Evolutionary conservation across 768 basidiomycete genomes (phyloP).

Genomic region (Cystofilobasidium macerans): DNA sequence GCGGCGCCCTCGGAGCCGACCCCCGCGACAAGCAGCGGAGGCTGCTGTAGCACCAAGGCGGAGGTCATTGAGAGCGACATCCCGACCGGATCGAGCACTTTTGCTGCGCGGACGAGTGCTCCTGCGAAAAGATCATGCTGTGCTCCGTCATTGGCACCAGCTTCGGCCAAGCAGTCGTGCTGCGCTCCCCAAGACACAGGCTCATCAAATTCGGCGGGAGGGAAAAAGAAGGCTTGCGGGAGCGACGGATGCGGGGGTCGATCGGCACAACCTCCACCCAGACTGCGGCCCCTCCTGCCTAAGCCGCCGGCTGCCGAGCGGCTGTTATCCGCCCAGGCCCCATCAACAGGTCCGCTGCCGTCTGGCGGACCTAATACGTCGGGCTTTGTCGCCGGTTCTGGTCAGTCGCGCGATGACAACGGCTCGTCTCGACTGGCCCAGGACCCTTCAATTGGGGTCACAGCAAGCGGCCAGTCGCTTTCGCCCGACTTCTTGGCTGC

Average conservation of each 20-base stretch:
- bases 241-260: not conserved
- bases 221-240: not conserved
- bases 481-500: not conserved
- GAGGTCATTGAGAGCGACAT: not conserved
- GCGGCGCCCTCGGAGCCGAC: not conserved
- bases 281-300: not conserved
- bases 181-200: not conserved
- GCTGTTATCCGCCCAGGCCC: not conserved
- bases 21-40: not conserved
- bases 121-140: not conserved
- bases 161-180: not conserved
- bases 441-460: not conserved
- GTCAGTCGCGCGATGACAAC: not conserved
- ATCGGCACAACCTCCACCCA: not conserved
- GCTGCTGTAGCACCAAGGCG: slow-evolving; percentile 11
- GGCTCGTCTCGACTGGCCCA: not conserved
- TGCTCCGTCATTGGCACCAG: not conserved
- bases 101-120: not conserved
- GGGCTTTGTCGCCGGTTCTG: too few relatives aligned
- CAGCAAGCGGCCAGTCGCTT: not conserved
- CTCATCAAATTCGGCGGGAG: not conserved
- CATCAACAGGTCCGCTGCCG: not conserved
- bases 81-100: not conserved
- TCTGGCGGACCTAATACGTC: not conserved
- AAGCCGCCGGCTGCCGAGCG: not conserved